Base-by-base conservation (phyloP, 257 asterid genomes). In the Petunia secreta region DNA sequence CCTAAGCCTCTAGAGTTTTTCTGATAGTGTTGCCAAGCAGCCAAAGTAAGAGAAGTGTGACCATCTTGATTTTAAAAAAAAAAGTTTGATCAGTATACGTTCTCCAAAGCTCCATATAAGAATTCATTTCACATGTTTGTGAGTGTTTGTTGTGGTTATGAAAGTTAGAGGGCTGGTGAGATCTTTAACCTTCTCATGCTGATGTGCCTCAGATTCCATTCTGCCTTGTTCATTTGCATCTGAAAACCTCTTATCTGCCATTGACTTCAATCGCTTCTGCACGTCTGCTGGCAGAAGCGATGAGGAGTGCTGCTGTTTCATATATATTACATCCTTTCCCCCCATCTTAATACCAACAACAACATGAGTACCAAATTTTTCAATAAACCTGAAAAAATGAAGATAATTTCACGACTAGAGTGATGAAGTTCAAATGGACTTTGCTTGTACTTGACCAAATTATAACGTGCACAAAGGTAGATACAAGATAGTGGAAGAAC, bases 331-430 rank as follows among this genome's bases (percentile, higher is more conserved):
- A 87, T 96, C 99, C 86, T 92, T 94, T 68, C 98, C 99, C 55
- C 99, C 99, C 97, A 96, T 96, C 94, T 92, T 92, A 59, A 96
- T 84, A 79, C 99, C 99, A 84, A 92, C 99, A 81, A 94, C 88
- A 63, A 96, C 81, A 85, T 96, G 99, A 80, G 99, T 96, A 79
- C 99, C 99, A 85, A 87, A 96, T 87, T 88, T 94, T 82, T 86
- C 91, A 80, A 96, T 94, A 85, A 96, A 96, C 97, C 99, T 96
- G 92, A 54, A 78, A 71, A 66, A 40, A 58, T 52, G 82, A 79
- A 2, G 15, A 78, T 0, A 37, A 46, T n/a, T 63, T 63, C 53
- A 79, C 52, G 39, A 79, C 62, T 34, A 73, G 44, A 5, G 52
- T 6, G 62, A 64, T 34, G 63, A 65, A 79, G 44, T 64, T 53